Percentiles rank a stretch among this genome's conserved stretches.
phyloP scores from a whole-genome alignment of 345 rosid genomes.

The Turnera subulata region DNA sequence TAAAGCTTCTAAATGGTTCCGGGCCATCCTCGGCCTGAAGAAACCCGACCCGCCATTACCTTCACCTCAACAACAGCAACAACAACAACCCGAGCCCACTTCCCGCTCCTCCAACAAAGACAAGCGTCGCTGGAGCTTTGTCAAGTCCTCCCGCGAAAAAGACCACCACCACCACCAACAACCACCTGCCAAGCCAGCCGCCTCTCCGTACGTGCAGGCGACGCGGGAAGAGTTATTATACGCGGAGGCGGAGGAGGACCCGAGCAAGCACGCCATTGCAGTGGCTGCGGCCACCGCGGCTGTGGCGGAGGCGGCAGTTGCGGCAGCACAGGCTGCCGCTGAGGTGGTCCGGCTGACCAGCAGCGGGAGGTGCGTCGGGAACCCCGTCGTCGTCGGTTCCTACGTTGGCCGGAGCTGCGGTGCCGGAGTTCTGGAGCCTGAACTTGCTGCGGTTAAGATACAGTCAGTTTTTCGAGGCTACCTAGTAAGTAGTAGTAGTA shows the following conservation, averaged over 20 bases:
- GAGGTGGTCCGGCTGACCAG: conserved; percentile 67
- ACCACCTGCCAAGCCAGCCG: neutral
- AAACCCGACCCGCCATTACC: conserved; percentile 39
- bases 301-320: conserved; percentile 74
- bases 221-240: no score
- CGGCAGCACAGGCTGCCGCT: conserved; percentile 76
- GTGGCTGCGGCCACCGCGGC: conserved; percentile 82
- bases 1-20: conserved; percentile 79
- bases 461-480: conserved; percentile 89
- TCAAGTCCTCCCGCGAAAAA: conserved; percentile 58
- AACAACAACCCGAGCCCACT: neutral
- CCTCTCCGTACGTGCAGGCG: no score
- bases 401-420: conserved; percentile 27
- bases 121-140: conserved; percentile 88
- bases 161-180: conserved; percentile 7
- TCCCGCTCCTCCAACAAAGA: conserved; percentile 31
- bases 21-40: conserved; percentile 60
- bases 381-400: conserved; percentile 20
- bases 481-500: no score
- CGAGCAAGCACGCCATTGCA: conserved; percentile 59
- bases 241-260: conserved; percentile 28
- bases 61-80: conserved; percentile 10
- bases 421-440: neutral
- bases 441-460: conserved; percentile 63
- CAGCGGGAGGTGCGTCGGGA: conserved; percentile 51